Conservation (phyloP, 1,139 yeast species). For the Nakaseomyces glabratus region DNA sequence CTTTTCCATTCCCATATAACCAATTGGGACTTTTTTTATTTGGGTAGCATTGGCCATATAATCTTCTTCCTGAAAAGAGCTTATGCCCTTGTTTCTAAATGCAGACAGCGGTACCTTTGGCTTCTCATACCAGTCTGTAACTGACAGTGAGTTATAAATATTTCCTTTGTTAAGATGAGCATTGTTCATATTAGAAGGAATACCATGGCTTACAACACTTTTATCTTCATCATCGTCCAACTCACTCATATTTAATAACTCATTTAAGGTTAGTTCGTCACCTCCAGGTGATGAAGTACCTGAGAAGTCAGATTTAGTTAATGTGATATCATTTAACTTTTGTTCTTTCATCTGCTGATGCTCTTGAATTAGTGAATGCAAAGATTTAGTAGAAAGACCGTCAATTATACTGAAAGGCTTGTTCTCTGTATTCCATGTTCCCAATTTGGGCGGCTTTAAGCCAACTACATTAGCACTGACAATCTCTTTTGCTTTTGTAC, state of each 20-base stretch:
- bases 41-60: conserved; percentile 27
- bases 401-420: conserved; percentile 92
- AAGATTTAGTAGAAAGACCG: conserved; percentile 79
- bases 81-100: conserved; percentile 65
- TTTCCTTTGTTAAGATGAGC: conserved; percentile 9
- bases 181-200: neutral
- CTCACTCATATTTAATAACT: conserved; percentile 78
- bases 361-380: conserved; percentile 37
- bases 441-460: conserved; percentile 83
- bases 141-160: conserved; percentile 9
- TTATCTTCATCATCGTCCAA: conserved; percentile 61
- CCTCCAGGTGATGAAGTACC: conserved; percentile 28
- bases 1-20: conserved; percentile 31
- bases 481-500: conserved; percentile 77
- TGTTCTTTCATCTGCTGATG: conserved; percentile 25
- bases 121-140: conserved; percentile 34
- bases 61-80: conserved; percentile 29
- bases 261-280: conserved; percentile 72
- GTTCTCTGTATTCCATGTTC: conserved; percentile 81
- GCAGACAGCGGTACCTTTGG: conserved; percentile 78
- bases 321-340: conserved; percentile 11
- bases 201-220: conserved; percentile 1
- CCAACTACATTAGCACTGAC: conserved; percentile 76
- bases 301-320: conserved; percentile 9
- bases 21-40: conserved; percentile 30